phyloP scores from a whole-genome alignment of 2,329 filamentous ascomycete genomes.

The Fusarium palustre region DNA sequence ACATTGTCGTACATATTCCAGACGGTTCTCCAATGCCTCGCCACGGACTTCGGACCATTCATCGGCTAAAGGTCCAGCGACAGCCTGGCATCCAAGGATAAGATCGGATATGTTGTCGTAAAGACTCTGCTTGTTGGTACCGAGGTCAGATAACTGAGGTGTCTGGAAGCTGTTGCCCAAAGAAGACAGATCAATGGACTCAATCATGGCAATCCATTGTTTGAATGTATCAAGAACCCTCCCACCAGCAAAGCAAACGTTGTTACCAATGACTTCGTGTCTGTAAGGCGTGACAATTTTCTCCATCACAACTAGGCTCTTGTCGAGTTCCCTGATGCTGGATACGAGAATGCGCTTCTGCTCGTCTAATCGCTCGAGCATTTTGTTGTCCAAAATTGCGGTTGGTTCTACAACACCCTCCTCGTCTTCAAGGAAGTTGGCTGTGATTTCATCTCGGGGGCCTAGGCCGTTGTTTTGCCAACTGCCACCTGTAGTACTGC shows the following conservation, averaged over 20 bases:
- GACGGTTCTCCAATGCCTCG: slow-evolving; percentile 86
- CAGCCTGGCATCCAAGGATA: slow-evolving; percentile 85
- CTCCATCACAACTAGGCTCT: slow-evolving; percentile 80
- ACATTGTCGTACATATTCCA: slow-evolving; percentile 82
- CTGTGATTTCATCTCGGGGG: slow-evolving; percentile 76
- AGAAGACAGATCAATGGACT: slow-evolving; percentile 89
- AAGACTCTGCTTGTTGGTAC: slow-evolving; percentile 88
- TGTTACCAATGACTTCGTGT: slow-evolving; percentile 84
- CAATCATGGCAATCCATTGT: slow-evolving; percentile 88
- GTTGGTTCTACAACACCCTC: slow-evolving; percentile 79
- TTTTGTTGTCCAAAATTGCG: slow-evolving; percentile 76
- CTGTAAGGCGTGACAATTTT: slow-evolving; percentile 83
- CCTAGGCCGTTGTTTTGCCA: slow-evolving; percentile 82
- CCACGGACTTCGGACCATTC: slow-evolving; percentile 96
- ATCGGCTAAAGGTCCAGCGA: slow-evolving; percentile 91
- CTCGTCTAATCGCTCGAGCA: slow-evolving; percentile 87
- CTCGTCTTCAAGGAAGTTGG: slow-evolving; percentile 87
- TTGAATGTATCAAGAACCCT: slow-evolving; percentile 90
- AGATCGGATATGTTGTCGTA: slow-evolving; percentile 96
- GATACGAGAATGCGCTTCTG: slow-evolving; percentile 86
- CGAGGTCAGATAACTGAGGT: slow-evolving; percentile 87
- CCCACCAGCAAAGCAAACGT: slow-evolving; percentile 80
- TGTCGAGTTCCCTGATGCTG: slow-evolving; percentile 87
- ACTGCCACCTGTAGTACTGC: slow-evolving; percentile 84
- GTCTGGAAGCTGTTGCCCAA: slow-evolving; percentile 83